These are phyloP conservation scores for Dichomitus squalens DNA, from an alignment of 1,284 basidiomycete species.

Conservation along the genomic window DNA sequence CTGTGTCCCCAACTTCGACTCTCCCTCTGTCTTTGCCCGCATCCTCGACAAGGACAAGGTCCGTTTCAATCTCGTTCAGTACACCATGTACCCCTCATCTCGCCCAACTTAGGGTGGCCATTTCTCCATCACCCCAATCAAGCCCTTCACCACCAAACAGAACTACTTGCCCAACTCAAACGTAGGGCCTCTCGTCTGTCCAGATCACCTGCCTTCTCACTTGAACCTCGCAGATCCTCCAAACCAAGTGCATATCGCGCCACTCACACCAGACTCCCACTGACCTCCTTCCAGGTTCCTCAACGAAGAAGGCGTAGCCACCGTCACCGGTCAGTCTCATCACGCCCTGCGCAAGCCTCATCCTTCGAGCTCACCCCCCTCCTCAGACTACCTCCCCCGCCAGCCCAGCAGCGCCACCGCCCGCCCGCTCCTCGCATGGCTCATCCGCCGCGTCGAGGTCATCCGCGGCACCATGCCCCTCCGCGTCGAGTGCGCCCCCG, in stretches of 20 bases:
- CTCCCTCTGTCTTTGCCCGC: conserved; percentile 86
- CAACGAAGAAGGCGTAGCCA: conserved; percentile 78
- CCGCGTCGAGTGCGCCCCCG: conserved; percentile 86
- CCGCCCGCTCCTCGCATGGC: conserved; percentile 81
- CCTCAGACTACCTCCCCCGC: conserved; percentile 76
- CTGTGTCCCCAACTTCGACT: conserved; percentile 92
- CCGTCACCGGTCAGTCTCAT: conserved; percentile 63
- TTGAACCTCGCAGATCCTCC: conserved; percentile 54
- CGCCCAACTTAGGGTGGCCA: conserved; percentile 72
- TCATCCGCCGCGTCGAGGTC: conserved; percentile 85
- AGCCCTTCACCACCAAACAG: conserved; percentile 76
- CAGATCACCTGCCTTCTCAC: neutral
- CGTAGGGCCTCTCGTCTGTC: conserved; percentile 44
- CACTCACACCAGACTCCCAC: neutral
- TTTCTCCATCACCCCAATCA: conserved; percentile 79
- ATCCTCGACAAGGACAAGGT: conserved; percentile 84
- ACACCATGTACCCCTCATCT: neutral
- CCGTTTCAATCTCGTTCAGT: neutral
- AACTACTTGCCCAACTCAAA: conserved; percentile 89
- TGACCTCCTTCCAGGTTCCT: conserved; percentile 59
- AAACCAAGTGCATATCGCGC: conserved; percentile 62
- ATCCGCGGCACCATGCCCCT: conserved; percentile 80
- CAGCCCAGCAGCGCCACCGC: conserved; percentile 47
- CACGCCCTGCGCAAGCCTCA: neutral
- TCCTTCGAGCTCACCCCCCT: neutral